These are phyloP conservation scores for Cercospora janseana DNA, from an alignment of 2,329 filamentous ascomycete genomes.

Conservation along the genomic window DNA sequence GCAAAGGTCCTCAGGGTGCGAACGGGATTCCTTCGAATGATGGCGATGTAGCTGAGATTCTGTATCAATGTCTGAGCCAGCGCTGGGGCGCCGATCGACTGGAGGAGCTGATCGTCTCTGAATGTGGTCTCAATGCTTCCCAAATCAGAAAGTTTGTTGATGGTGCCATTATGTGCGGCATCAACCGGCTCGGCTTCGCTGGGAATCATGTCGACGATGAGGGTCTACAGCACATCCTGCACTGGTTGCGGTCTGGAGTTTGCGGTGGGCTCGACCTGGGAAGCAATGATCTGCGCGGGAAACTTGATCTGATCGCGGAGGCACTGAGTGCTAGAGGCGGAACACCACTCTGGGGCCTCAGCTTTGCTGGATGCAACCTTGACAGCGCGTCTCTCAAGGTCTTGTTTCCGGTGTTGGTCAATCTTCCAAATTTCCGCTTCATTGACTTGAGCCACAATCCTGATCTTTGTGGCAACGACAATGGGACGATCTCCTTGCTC, in stretches of 20 bases:
- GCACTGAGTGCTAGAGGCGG: constrained; percentile 46
- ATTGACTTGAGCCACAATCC: constrained; percentile 90
- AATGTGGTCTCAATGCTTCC: constrained; percentile 69
- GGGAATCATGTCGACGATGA: constrained; percentile 74
- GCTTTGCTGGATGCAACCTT: constrained; percentile 81
- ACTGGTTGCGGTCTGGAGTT: constrained; percentile 70
- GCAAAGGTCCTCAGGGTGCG: constrained; percentile 24
- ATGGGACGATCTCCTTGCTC: constrained; percentile 52
- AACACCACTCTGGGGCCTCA: constrained; percentile 71
- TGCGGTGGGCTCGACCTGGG: constrained; percentile 89
- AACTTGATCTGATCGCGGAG: constrained; percentile 50
- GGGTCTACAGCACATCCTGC: constrained; percentile 71
- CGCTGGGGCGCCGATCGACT: constrained; percentile 72
- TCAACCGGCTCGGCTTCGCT: constrained; percentile 77
- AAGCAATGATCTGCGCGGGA: constrained; percentile 67
- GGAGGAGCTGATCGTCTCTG: constrained; percentile 78
- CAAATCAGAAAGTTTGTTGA: constrained; percentile 77
- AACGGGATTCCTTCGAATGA: constrained; percentile 15
- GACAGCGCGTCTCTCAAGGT: constrained; percentile 68
- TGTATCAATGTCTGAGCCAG: constrained; percentile 73
- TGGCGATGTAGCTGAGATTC: constrained; percentile 60
- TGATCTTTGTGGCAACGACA: constrained; percentile 60
- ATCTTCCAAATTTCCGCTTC: constrained; percentile 73
- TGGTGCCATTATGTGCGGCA: constrained; percentile 72
- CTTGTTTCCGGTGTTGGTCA: constrained; percentile 70